phyloP scores from a whole-genome alignment of 1,139 yeast genomes.

The Sugiyamaella pinicola region DNA sequence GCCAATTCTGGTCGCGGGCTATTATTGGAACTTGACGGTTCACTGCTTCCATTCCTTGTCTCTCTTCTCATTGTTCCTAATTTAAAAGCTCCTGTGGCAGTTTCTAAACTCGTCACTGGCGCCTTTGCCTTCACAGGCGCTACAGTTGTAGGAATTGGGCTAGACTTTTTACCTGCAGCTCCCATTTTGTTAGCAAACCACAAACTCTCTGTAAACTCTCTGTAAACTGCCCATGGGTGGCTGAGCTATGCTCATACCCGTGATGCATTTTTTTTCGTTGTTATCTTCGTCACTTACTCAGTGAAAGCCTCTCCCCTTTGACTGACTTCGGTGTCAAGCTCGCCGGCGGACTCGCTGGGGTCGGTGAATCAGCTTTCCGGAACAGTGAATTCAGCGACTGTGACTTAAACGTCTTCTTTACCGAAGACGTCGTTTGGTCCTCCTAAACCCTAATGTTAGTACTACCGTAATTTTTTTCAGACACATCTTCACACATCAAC shows the following conservation, averaged over 20 bases:
- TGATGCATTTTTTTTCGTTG: no score
- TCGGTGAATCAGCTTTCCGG: conserved; percentile 29
- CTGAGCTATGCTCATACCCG: no score
- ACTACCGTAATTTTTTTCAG: neutral
- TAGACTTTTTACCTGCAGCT: conserved; percentile 15
- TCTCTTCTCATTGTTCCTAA: conserved; percentile 39
- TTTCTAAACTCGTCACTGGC: conserved; percentile 34
- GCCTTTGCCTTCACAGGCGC: conserved; percentile 30
- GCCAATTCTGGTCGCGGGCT: conserved; percentile 35
- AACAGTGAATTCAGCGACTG: conserved; percentile 44
- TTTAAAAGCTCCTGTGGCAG: conserved; percentile 42
- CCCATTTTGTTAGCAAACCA: neutral
- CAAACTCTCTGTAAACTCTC: neutral
- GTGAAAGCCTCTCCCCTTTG: conserved; percentile 24
- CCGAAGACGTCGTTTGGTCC: conserved; percentile 6
- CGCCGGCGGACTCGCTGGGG: conserved; percentile 19
- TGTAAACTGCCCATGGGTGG: no score
- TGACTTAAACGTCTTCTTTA: conserved; percentile 43
- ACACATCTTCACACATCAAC: neutral
- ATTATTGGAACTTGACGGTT: conserved; percentile 27
- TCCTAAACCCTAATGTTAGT: conserved; percentile 10
- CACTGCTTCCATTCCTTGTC: conserved; percentile 24
- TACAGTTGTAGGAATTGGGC: conserved; percentile 24
- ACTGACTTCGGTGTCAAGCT: conserved; percentile 22
- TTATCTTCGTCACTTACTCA: conserved; percentile 20